Evolutionary conservation across 352 stramenopile genomes (phyloP).

Genomic region (Pythium plurisporium): DNA sequence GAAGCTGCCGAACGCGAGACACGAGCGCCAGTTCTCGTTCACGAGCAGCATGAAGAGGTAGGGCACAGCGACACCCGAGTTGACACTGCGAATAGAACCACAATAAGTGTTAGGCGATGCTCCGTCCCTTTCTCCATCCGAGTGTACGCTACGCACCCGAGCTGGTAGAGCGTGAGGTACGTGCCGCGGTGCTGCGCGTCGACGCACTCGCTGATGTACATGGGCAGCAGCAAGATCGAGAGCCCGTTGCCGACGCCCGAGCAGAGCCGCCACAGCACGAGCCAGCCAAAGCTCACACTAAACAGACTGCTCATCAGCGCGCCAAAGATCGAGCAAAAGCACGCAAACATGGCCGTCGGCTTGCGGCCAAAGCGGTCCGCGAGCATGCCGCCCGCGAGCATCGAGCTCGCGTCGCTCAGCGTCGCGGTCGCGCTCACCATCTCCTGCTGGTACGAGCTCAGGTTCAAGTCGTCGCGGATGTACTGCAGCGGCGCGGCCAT

Average conservation of each 20-base stretch:
- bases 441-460: slow-evolving; percentile 67
- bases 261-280: slow-evolving; percentile 68
- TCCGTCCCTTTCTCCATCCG: too few species aligned
- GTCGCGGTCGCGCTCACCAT: slow-evolving; percentile 75
- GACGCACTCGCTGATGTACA: slow-evolving; percentile 87
- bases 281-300: slow-evolving; percentile 50
- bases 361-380: slow-evolving; percentile 75
- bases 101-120: not conserved
- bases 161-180: slow-evolving; percentile 77
- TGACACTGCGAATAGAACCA: slow-evolving; percentile 41
- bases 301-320: slow-evolving; percentile 49
- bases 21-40: slow-evolving; percentile 75
- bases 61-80: slow-evolving; percentile 64
- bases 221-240: slow-evolving; percentile 82
- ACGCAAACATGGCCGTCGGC: slow-evolving; percentile 66
- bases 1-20: slow-evolving; percentile 61
- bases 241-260: slow-evolving; percentile 76
- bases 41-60: slow-evolving; percentile 81
- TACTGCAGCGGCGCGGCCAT: slow-evolving; percentile 78
- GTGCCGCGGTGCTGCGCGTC: slow-evolving; percentile 52
- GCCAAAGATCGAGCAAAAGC: slow-evolving; percentile 61
- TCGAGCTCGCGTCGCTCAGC: slow-evolving; percentile 73
- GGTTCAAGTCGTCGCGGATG: slow-evolving; percentile 62
- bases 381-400: slow-evolving; percentile 68
- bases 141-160: slow-evolving; percentile 74